Percentiles rank a stretch among this genome's conserved stretches.
Conservation (phyloP, 495 filamentous ascomycete species). For the Pseudevernia furfuracea region DNA sequence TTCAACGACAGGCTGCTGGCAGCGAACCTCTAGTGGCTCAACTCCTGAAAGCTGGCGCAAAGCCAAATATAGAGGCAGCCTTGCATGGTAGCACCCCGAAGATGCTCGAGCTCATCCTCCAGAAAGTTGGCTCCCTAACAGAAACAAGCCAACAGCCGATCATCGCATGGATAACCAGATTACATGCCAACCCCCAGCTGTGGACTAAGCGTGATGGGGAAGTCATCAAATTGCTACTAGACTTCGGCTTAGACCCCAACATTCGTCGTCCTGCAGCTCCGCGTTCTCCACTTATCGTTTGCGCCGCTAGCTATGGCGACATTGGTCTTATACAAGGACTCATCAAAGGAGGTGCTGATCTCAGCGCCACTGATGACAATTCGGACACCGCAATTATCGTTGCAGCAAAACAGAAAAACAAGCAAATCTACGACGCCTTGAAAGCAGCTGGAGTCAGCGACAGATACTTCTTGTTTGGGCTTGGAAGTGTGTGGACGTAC, state of each 20-base stretch:
- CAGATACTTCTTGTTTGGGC: constrained; percentile 14
- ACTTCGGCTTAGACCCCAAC: constrained; percentile 15
- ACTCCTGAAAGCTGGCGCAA: constrained; percentile 13
- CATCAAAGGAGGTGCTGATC: constrained; percentile 6
- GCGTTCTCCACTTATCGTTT: constrained; percentile 16
- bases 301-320: constrained; percentile 16
- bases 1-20: neutral
- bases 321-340: constrained; percentile 12
- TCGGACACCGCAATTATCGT: constrained; percentile 15
- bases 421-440: constrained; percentile 16
- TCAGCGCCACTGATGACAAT: constrained; percentile 14
- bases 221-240: constrained; percentile 12
- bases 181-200: constrained; percentile 4
- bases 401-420: constrained; percentile 12
- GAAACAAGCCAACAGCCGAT: constrained; percentile 6
- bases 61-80: constrained; percentile 12
- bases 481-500: constrained; percentile 13
- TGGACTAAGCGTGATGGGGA: constrained; percentile 14
- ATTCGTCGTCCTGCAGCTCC: constrained; percentile 11
- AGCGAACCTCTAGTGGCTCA: constrained; percentile 3
- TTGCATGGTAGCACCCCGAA: constrained; percentile 4
- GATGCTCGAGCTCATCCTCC: constrained; percentile 11
- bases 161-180: constrained; percentile 1
- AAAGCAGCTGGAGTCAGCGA: constrained; percentile 17
- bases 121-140: neutral